Base-by-base conservation (phyloP, 345 rosid genomes). In the Euphorbia pulcherrima region DNA sequence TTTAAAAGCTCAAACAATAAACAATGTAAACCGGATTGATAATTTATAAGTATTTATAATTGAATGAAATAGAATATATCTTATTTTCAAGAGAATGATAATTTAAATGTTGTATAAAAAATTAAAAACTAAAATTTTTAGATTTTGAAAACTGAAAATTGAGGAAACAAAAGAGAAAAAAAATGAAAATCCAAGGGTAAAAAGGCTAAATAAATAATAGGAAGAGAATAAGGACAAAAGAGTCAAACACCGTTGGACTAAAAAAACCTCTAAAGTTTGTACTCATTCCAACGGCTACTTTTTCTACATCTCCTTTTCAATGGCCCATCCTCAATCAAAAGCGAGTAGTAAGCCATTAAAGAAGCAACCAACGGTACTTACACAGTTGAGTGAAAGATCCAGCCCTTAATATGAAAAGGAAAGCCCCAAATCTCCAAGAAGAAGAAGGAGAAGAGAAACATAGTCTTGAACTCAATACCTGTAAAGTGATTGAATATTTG, bases 401-500 rank as follows among this genome's bases (percentile, higher is more conserved):
- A 46, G 18, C 5, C 33, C 20, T 40, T 3, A 56, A 56, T 10
- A 63, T 63, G 68, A 44, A 46, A 56, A 63, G 60, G 67, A 63
- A 63, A 71, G n/a, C 1, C 54, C 27, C 41, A 47, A 69, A 68
- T 50, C 77, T 77, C 40, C 83, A 30, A 29, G 73, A 73, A 41
- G 80, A 79, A 51, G 86, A 81, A 67, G 88, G 86, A 40, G 50
- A 61, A 21, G 62, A 17, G 21, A 71, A 62, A 64, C 84, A 72
- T 71, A 67, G 81, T 11, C 78, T 83, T 2, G 60, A 80, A 18
- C 46, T 73, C 1, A 27, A 81, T 21, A 33, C 69, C 7, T 80
- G 85, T n/a, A 88, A 85, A 78, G 94, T 86, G 73, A 86, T 86
- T 50, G 95, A 90, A 80, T 87, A 92, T 69, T 78, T 90, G 76